Percentiles rank a stretch among this genome's conserved stretches.
Conservation (phyloP, 805 yeast species). For the Candida argentea region DNA sequence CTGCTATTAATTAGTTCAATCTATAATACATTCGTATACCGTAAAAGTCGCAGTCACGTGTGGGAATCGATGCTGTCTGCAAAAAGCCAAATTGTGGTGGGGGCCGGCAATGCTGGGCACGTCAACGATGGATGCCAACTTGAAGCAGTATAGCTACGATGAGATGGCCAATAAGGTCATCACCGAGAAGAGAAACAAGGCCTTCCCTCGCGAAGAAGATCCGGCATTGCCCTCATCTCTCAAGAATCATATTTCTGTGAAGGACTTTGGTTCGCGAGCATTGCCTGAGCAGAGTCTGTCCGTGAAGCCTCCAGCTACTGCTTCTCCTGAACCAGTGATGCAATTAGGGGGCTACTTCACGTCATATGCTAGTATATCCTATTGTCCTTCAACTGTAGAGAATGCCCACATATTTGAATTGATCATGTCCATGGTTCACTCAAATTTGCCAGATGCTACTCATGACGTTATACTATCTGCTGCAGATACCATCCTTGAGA, state of each 20-base stretch:
- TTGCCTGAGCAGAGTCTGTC: slow-evolving; percentile 5
- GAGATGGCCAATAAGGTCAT: slow-evolving; percentile 74
- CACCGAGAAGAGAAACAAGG: slow-evolving; percentile 25
- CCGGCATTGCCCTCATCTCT: slow-evolving; percentile 61
- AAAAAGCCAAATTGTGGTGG: neutral
- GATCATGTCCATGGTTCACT: slow-evolving; percentile 49
- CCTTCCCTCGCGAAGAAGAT: slow-evolving; percentile 32
- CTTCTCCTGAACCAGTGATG: no score
- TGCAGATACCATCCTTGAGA: slow-evolving; percentile 52
- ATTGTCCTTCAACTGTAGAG: slow-evolving; percentile 51
- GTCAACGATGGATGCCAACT: slow-evolving; percentile 4
- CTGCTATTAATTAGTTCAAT: no score
- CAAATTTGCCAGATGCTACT: slow-evolving; percentile 62
- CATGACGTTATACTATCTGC: slow-evolving; percentile 65
- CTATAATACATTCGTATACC: no score
- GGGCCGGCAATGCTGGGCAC: neutral
- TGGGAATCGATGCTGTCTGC: no score
- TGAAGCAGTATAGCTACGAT: slow-evolving; percentile 46
- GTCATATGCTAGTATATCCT: slow-evolving; percentile 20
- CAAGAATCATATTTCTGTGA: slow-evolving; percentile 53
- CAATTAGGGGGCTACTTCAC: slow-evolving; percentile 6
- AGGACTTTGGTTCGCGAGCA: slow-evolving; percentile 59
- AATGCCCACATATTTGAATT: slow-evolving; percentile 43
- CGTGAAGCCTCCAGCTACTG: no score
- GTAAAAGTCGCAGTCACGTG: no score